These are phyloP conservation scores for Ogataea sp. DNA, from an alignment of 805 yeast genomes.

Conservation along the genomic window DNA sequence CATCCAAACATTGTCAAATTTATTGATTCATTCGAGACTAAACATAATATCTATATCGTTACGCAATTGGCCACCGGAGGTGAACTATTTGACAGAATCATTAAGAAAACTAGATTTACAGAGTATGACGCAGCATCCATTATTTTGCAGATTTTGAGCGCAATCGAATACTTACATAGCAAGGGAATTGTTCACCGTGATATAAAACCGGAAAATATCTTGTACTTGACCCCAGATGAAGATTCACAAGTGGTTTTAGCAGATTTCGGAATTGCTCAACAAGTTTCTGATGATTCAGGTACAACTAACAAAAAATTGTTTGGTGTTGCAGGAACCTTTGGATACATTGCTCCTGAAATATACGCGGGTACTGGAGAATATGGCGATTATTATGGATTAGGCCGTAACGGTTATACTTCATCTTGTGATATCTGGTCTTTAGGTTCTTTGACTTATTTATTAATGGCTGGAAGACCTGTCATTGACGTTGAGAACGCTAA, in stretches of 20 bases:
- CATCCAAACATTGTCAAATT: conserved; percentile 81
- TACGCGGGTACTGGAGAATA: conserved; percentile 42
- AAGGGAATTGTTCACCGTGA: conserved; percentile 68
- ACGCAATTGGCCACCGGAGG: conserved; percentile 93
- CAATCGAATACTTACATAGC: conserved; percentile 65
- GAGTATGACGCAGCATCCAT: conserved; percentile 74
- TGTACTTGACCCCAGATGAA: conserved; percentile 46
- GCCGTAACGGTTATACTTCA: conserved; percentile 74
- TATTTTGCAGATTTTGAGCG: conserved; percentile 62
- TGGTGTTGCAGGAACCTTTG: conserved; percentile 57
- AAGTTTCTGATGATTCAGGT: conserved; percentile 27
- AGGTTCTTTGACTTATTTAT: conserved; percentile 87
- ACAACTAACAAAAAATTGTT: conserved; percentile 4
- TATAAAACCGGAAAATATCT: conserved; percentile 65
- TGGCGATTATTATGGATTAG: conserved; percentile 26
- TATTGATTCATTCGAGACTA: conserved; percentile 81
- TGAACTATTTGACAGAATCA: conserved; percentile 79
- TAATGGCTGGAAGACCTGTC: conserved; percentile 89
- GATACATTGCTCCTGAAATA: conserved; percentile 93
- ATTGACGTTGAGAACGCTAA: conserved; percentile 76
- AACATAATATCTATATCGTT: conserved; percentile 78
- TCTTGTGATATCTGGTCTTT: conserved; percentile 96
- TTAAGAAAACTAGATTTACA: conserved; percentile 67
- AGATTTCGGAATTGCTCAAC: conserved; percentile 84
- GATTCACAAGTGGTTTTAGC: conserved; percentile 71